Conservation (phyloP, 2,329 filamentous ascomycete species). For the Neocatenulostroma microsporum region DNA sequence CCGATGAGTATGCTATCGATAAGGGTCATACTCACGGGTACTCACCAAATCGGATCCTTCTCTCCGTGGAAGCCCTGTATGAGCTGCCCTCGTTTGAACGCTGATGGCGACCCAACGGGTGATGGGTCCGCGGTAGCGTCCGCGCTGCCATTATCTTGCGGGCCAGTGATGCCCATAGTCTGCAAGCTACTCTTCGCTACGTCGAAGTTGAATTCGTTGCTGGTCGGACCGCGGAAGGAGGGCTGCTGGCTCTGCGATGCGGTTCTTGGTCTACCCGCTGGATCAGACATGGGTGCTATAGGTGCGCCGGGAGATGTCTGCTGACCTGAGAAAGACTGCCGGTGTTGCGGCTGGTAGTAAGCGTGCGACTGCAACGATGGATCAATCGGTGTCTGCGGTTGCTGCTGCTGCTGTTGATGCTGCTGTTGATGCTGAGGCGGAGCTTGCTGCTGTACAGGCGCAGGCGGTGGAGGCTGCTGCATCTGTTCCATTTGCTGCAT, state of each 20-base stretch:
- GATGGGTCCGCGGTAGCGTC: constrained; percentile 12
- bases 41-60: constrained; percentile 76
- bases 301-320: constrained; percentile 18
- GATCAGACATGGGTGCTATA: constrained; percentile 24
- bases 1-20: too few relatives aligned
- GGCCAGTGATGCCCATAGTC: constrained; percentile 74
- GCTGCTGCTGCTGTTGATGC: constrained; percentile 6
- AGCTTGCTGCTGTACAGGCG: not conserved
- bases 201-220: constrained; percentile 74
- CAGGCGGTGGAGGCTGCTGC: constrained; percentile 4
- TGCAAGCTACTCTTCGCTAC: constrained; percentile 80
- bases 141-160: constrained; percentile 40
- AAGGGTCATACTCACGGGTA: too few relatives aligned
- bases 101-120: constrained; percentile 10
- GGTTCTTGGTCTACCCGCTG: constrained; percentile 28
- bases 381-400: constrained; percentile 27
- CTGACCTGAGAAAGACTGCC: constrained; percentile 11
- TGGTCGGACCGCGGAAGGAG: constrained; percentile 76
- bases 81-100: too few relatives aligned
- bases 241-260: constrained; percentile 40
- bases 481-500: too few relatives aligned
- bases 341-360: constrained; percentile 10
- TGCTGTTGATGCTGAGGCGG: too few relatives aligned
- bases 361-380: constrained; percentile 25
- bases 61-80: constrained; percentile 34